phyloP scores from a whole-genome alignment of 768 basidiomycete genomes.

The Trametes coccinea region DNA sequence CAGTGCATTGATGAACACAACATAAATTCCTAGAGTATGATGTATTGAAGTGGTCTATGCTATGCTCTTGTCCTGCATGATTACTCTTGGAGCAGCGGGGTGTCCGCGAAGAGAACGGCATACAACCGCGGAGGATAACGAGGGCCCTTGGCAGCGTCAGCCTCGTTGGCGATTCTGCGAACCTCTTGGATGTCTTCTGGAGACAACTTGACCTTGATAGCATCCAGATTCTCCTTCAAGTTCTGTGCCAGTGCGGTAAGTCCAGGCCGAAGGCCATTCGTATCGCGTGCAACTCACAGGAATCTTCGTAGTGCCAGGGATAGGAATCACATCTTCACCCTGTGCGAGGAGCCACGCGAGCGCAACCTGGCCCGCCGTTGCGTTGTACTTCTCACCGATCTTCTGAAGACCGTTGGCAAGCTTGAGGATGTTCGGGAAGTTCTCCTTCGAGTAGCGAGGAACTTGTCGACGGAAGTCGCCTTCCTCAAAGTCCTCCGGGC shows the following conservation, averaged over 20 bases:
- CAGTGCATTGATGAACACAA: no score
- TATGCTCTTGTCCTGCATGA: no score
- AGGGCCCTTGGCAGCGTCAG: slow-evolving; percentile 17
- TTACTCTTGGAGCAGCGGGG: slow-evolving; percentile 21
- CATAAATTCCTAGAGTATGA: no score
- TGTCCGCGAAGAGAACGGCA: slow-evolving; percentile 25
- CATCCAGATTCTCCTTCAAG: slow-evolving; percentile 27
- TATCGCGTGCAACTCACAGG: slow-evolving; percentile 24
- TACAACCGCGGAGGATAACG: slow-evolving; percentile 23
- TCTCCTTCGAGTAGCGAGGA: slow-evolving; percentile 40
- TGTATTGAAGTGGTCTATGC: no score
- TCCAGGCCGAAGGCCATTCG: no score
- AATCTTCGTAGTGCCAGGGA: slow-evolving; percentile 47
- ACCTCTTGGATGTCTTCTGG: slow-evolving; percentile 29
- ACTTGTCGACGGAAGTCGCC: slow-evolving; percentile 38
- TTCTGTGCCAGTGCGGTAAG: slow-evolving; percentile 8
- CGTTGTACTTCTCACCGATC: slow-evolving; percentile 40
- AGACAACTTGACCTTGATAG: slow-evolving; percentile 22
- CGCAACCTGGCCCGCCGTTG: slow-evolving; percentile 46
- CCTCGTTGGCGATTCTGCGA: slow-evolving; percentile 23
- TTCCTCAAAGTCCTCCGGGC: slow-evolving; percentile 38
- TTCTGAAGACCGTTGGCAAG: slow-evolving; percentile 38
- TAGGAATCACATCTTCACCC: slow-evolving; percentile 47
- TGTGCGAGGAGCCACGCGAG: slow-evolving; percentile 54
- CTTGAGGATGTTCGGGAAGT: slow-evolving; percentile 47